Percentiles rank a stretch among this genome's conserved stretches.
Evolutionary conservation across 2,329 filamentous ascomycete genomes (phyloP).

Genomic region (Sarocladium brachiariae): DNA sequence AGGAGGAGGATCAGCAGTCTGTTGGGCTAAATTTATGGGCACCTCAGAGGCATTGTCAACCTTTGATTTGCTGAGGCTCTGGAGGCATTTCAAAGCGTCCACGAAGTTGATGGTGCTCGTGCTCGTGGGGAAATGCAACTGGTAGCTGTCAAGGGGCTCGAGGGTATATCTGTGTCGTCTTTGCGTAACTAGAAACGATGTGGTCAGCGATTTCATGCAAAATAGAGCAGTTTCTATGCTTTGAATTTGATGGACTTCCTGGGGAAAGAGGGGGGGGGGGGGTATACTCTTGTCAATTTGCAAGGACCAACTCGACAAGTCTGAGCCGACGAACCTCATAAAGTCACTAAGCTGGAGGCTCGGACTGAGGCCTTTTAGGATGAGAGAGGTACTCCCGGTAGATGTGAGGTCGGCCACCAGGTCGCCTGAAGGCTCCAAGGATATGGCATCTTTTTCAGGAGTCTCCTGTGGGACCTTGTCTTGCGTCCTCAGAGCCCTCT

Average conservation of each 20-base stretch:
- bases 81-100: constrained; percentile 26
- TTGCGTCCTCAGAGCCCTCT: too few species aligned
- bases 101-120: constrained; percentile 57
- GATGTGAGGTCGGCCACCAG: neutral
- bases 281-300: constrained; percentile 50
- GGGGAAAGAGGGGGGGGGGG: neutral
- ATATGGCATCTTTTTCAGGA: neutral
- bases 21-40: too few species aligned
- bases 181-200: constrained; percentile 45
- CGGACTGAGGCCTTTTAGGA: neutral
- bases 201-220: neutral
- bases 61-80: constrained; percentile 23
- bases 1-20: too few species aligned
- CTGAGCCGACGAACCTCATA: constrained; percentile 55
- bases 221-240: neutral
- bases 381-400: neutral
- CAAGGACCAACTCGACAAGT: constrained; percentile 61
- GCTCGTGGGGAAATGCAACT: constrained; percentile 57
- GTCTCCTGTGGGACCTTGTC: too few species aligned
- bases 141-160: constrained; percentile 58
- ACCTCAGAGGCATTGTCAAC: constrained; percentile 11
- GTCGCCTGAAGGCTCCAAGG: neutral
- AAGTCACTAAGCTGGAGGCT: constrained; percentile 51
- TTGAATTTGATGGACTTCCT: too few species aligned
- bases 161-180: constrained; percentile 57